Conservation (phyloP, 768 basidiomycete species). For the Russula virescens region DNA sequence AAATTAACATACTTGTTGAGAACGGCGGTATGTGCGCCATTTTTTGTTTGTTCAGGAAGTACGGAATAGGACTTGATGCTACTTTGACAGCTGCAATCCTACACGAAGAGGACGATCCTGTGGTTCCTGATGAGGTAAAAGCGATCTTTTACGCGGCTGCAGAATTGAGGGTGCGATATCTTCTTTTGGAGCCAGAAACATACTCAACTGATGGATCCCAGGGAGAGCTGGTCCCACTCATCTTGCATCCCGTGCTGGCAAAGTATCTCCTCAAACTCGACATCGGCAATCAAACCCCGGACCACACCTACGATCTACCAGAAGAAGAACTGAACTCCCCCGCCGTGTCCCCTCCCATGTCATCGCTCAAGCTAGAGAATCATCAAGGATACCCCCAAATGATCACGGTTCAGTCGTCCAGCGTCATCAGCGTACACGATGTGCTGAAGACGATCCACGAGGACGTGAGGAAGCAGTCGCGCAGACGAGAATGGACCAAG, state of each 20-base stretch:
- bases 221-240: constrained; percentile 1
- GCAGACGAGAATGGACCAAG: neutral
- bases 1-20: neutral
- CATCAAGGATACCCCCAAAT: neutral
- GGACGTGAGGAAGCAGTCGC: neutral
- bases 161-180: neutral
- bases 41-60: neutral
- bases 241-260: neutral
- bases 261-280: neutral
- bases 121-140: neutral
- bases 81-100: constrained; percentile 2
- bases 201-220: neutral
- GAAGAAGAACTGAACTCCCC: neutral
- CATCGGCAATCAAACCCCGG: neutral
- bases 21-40: neutral
- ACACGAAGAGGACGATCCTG: neutral
- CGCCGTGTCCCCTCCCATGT: neutral
- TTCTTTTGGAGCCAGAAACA: neutral
- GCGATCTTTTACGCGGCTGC: neutral
- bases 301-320: neutral
- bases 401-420: neutral
- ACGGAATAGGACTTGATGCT: neutral
- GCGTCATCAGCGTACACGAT: neutral
- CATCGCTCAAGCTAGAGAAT: neutral
- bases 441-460: neutral